These are phyloP conservation scores for Hebeloma cylindrosporum DNA, from an alignment of 768 basidiomycete species.

Conservation along the genomic window DNA sequence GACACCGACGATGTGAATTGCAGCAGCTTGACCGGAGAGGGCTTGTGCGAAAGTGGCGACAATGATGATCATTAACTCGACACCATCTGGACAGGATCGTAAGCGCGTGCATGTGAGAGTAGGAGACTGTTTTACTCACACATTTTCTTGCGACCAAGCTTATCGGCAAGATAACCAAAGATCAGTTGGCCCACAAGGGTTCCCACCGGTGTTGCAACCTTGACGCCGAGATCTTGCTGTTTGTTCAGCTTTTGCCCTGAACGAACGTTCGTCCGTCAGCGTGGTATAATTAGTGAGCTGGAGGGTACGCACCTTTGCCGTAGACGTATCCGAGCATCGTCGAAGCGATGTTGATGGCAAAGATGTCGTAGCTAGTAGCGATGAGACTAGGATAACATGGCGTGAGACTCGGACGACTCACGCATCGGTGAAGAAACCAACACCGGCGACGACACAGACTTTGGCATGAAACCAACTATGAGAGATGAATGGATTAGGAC, in stretches of 20 bases:
- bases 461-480: slow-evolving; percentile 84
- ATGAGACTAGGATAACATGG: not conserved
- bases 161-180: slow-evolving; percentile 81
- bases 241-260: slow-evolving; percentile 41
- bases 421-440: slow-evolving; percentile 92
- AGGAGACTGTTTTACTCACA: slow-evolving; percentile 44
- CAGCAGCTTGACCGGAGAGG: slow-evolving; percentile 64
- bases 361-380: slow-evolving; percentile 68
- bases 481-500: slow-evolving; percentile 1
- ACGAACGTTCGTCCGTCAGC: slow-evolving; percentile 9
- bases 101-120: not conserved
- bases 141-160: slow-evolving; percentile 77
- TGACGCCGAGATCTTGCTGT: slow-evolving; percentile 75
- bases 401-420: slow-evolving; percentile 38
- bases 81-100: slow-evolving; percentile 47
- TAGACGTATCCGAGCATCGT: slow-evolving; percentile 86
- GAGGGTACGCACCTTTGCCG: slow-evolving; percentile 33
- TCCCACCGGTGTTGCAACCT: slow-evolving; percentile 76
- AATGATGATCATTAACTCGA: slow-evolving; percentile 82
- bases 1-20: slow-evolving; percentile 70
- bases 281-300: not conserved
- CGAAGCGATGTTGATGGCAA: slow-evolving; percentile 85
- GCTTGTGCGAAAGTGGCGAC: slow-evolving; percentile 79
- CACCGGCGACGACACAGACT: slow-evolving; percentile 67
- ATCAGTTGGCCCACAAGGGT: slow-evolving; percentile 74